Conservation (phyloP, 306 rosid genomes). For the Quercus berberidifolia region DNA sequence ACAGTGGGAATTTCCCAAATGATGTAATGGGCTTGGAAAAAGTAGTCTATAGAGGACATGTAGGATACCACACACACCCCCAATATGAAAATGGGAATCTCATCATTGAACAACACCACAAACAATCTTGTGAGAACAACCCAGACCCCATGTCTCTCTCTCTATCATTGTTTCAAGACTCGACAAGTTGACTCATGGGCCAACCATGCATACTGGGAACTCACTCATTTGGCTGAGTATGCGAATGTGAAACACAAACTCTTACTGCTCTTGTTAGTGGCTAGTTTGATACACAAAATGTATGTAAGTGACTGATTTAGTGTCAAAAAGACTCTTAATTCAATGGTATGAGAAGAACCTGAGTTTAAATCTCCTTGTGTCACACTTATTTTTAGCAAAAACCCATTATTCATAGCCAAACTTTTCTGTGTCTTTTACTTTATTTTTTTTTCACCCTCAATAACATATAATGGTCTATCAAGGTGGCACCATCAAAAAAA, state of each 20-base stretch:
- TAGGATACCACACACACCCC: slow-evolving; percentile 30
- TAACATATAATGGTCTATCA: not conserved
- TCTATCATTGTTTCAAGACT: slow-evolving; percentile 42
- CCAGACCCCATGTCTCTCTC: slow-evolving; percentile 29
- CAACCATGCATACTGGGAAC: slow-evolving; percentile 14
- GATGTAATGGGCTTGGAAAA: slow-evolving; percentile 11
- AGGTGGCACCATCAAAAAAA: not conserved
- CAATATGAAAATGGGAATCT: slow-evolving; percentile 27
- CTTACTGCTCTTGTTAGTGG: not conserved
- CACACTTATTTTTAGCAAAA: too few species aligned
- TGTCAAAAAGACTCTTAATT: too few species aligned
- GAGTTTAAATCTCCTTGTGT: too few species aligned
- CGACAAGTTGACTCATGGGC: slow-evolving; percentile 34
- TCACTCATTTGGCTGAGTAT: slow-evolving; percentile 20
- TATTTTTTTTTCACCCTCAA: not conserved
- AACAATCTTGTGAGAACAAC: slow-evolving; percentile 18
- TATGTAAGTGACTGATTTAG: not conserved
- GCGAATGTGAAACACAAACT: not conserved
- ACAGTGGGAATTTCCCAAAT: not conserved
- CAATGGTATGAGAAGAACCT: too few species aligned
- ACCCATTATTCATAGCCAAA: too few species aligned
- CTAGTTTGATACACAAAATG: not conserved
- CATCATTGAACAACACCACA: slow-evolving; percentile 42
- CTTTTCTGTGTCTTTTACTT: not conserved
- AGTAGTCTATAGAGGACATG: slow-evolving; percentile 20